Conservation (phyloP, 2,329 filamentous ascomycete genomes). For the Diaporthe aspalathi region DNA sequence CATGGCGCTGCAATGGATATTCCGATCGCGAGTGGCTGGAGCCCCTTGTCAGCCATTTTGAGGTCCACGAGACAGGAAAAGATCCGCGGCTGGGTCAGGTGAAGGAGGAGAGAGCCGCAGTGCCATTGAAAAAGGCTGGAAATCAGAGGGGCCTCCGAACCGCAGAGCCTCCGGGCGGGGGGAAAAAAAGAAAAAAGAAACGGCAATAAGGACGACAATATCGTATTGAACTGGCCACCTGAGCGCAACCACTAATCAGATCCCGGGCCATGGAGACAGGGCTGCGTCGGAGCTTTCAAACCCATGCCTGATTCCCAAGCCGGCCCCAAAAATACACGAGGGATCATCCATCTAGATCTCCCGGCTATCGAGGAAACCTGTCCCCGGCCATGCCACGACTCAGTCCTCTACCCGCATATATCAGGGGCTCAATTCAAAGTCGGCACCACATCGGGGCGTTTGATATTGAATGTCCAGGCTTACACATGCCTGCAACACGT, state of each 20-base stretch:
- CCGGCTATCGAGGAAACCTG: constrained; percentile 8
- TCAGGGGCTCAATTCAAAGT: background rate
- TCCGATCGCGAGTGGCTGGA: constrained; percentile 20
- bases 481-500: constrained; percentile 22
- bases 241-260: background rate
- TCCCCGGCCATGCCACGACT: constrained; percentile 7
- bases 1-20: constrained; percentile 30
- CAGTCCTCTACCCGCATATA: background rate
- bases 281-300: constrained; percentile 26
- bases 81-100: constrained; percentile 22
- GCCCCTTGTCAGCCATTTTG: constrained; percentile 24
- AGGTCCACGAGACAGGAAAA: background rate
- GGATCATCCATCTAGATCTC: constrained; percentile 28
- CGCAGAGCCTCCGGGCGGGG: background rate
- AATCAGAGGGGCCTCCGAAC: background rate
- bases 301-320: background rate
- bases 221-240: background rate
- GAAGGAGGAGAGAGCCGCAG: background rate
- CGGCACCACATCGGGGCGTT: constrained; percentile 18
- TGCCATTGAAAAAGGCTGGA: constrained; percentile 9
- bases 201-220: background rate
- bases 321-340: constrained; percentile 13
- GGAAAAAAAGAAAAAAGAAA: background rate
- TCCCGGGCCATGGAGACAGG: constrained; percentile 21
- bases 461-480: constrained; percentile 27